Base-by-base conservation (phyloP, 2,329 filamentous ascomycete genomes). In the Verticillium zaregamsianum region DNA sequence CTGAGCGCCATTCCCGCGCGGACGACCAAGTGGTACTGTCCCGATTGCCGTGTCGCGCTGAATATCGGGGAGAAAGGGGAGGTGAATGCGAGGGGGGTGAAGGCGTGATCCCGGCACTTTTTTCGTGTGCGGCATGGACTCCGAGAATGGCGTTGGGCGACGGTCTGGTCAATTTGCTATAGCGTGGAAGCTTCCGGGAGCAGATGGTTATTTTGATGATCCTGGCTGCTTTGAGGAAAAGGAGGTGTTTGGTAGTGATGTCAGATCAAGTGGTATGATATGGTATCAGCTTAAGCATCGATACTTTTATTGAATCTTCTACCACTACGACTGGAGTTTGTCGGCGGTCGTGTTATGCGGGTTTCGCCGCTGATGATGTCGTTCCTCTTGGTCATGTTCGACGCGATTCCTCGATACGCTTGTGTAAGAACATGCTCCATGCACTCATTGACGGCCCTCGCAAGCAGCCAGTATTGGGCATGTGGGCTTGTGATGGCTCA, bases 11-110 rank as follows among this genome's bases (percentile, higher is more conserved):
- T 90, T 63, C 90, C 91, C 12, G 84, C 87, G 2, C 81, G 90
- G 20, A 90, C 89, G 35, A 88, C 88, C 2, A 93, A 92, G 74
- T 95, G 91, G 91, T 95, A 92, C 69, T 95, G 91, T 73, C 90
- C 90, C 1, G 87, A 92, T 58, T 95, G 91, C 70, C 80, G 88
- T 49, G 82, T 85, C 64, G 76, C 82, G 33, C 74, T 89, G 35
- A 85, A 86, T 57, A 86, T 88, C 67, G 86, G 86, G 6, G 84
- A 86, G 74, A 85, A 81, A 73, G 86, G 86, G 3, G 85, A 88
- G 69, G 83, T 88, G 12, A 88, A 75, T 63, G 84, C 84, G n/a
- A 74, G 85, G 62, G 83, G 83, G 6, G 75, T 86, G 12, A 82
- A 75, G 74, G 81, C 75, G 66, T 80, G 70, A 40, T 4, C 15